Percentiles rank a stretch among this genome's conserved stretches.
These are phyloP conservation scores for Arabidopsis arenosa DNA, from an alignment of 345 rosid genomes.

Conservation along the genomic window DNA sequence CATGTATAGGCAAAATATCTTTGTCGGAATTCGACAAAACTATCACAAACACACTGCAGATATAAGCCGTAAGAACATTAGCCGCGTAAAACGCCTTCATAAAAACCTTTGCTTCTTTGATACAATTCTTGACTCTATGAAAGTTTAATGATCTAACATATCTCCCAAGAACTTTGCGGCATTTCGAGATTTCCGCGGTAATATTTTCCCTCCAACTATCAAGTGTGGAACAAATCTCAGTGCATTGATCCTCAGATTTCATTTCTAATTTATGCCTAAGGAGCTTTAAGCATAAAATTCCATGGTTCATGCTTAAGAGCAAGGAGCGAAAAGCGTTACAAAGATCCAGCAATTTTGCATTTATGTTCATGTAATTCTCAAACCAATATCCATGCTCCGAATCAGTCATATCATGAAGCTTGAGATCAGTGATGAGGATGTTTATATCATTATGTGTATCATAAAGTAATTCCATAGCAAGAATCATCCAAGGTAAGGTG, in stretches of 20 bases:
- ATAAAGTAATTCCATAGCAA: background rate
- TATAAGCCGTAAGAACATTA: background rate
- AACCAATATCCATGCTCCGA: conserved; percentile 73
- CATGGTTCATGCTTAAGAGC: conserved; percentile 59
- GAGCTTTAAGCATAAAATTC: conserved; percentile 52
- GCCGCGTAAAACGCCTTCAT: background rate
- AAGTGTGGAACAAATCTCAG: conserved; percentile 54
- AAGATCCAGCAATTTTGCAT: conserved; percentile 72
- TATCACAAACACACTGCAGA: background rate
- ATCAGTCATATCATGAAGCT: conserved; percentile 60
- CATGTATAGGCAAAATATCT: background rate
- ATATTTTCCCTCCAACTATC: conserved; percentile 68
- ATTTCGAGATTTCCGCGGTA: conserved; percentile 52
- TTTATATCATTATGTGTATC: background rate
- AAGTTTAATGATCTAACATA: conserved; percentile 37
- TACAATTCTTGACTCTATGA: background rate
- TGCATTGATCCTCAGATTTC: conserved; percentile 46
- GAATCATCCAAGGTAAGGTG: background rate
- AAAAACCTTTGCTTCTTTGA: background rate
- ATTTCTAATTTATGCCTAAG: conserved; percentile 60
- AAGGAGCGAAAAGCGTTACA: conserved; percentile 65
- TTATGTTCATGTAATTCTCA: conserved; percentile 68
- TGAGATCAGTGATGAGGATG: conserved; percentile 50
- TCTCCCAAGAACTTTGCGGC: conserved; percentile 50
- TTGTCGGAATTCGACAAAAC: background rate